Conservation (phyloP, 305 asterid species). For the Fraxinus velutina region DNA sequence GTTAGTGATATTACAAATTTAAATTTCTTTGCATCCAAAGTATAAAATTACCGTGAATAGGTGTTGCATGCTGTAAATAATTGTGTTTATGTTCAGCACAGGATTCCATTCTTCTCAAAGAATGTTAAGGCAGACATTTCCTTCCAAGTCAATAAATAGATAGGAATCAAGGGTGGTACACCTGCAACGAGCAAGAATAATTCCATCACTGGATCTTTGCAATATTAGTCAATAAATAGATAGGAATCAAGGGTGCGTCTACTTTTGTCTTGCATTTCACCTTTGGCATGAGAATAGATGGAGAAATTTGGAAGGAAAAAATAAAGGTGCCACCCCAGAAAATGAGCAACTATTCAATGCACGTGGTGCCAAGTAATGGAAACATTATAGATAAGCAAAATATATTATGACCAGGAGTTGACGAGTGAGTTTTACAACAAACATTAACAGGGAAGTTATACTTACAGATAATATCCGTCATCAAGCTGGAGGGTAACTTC, state of each 20-base stretch:
- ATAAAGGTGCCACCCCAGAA: conserved; percentile 71
- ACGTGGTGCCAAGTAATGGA: conserved; percentile 6
- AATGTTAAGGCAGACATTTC: conserved; percentile 94
- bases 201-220: neutral
- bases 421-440: neutral
- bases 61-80: conserved; percentile 70
- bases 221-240: neutral
- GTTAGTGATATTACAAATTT: conserved; percentile 10
- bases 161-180: conserved; percentile 69
- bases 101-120: conserved; percentile 98
- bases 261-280: conserved; percentile 98
- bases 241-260: conserved; percentile 5
- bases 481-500: conserved; percentile 58
- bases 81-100: conserved; percentile 76
- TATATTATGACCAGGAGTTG: neutral
- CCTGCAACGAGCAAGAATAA: conserved; percentile 40
- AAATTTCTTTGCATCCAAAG: neutral
- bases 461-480: conserved; percentile 81
- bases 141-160: conserved; percentile 69
- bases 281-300: conserved; percentile 85
- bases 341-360: conserved; percentile 19
- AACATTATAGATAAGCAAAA: neutral
- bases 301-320: conserved; percentile 77
- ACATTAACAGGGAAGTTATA: conserved; percentile 4
- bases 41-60: conserved; percentile 64